Conservation (phyloP, 1,284 basidiomycete genomes). For the Moniliella sp. region DNA sequence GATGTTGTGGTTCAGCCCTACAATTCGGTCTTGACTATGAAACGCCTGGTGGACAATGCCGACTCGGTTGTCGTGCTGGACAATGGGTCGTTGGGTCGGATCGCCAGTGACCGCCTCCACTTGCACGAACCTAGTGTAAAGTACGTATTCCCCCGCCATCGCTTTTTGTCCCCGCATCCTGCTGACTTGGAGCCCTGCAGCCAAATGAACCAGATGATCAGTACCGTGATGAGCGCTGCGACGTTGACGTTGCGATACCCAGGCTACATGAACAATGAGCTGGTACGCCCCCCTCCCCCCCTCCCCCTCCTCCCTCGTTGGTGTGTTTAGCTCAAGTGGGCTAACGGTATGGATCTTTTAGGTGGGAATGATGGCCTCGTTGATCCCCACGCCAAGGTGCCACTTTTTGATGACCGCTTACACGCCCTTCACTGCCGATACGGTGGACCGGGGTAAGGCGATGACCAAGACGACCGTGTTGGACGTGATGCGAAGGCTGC, state of each 20-base stretch:
- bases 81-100: slow-evolving; percentile 75
- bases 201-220: slow-evolving; percentile 31
- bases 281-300: slow-evolving; percentile 4
- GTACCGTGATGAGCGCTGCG: slow-evolving; percentile 47
- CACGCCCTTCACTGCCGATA: slow-evolving; percentile 85
- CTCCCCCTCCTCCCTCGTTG: not conserved
- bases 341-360: slow-evolving; percentile 1
- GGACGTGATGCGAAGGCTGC: slow-evolving; percentile 88
- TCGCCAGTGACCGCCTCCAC: slow-evolving; percentile 74
- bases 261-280: slow-evolving; percentile 98
- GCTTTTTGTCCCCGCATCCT: not conserved
- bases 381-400: slow-evolving; percentile 93
- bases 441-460: slow-evolving; percentile 28
- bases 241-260: slow-evolving; percentile 93
- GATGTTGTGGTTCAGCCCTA: slow-evolving; percentile 64
- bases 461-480: slow-evolving; percentile 41
- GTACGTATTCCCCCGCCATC: slow-evolving; percentile 42
- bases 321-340: not conserved
- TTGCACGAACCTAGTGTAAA: slow-evolving; percentile 77
- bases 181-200: slow-evolving; percentile 36
- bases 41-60: slow-evolving; percentile 81
- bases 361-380: slow-evolving; percentile 81
- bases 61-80: slow-evolving; percentile 93
- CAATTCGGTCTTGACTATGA: slow-evolving; percentile 78
- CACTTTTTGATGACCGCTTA: slow-evolving; percentile 99